Conservation (phyloP, 495 filamentous ascomycete genomes). For the Extremus antarcticus region DNA sequence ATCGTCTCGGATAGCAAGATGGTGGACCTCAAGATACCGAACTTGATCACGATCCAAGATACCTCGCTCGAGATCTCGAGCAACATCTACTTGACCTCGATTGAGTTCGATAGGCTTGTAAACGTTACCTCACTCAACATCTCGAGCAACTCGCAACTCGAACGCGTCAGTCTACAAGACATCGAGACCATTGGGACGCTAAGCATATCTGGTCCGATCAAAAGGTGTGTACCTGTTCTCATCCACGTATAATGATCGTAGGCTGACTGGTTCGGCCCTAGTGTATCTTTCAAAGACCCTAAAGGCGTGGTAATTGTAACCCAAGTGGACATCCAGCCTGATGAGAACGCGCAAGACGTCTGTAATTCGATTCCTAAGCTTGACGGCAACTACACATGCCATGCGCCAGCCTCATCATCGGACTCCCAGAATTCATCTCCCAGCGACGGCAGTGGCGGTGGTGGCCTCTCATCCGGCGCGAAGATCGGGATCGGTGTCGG, state of each 20-base stretch:
- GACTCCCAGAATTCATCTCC: background rate
- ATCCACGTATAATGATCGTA: background rate
- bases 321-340: background rate
- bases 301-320: background rate
- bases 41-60: background rate
- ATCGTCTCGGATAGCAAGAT: background rate
- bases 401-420: background rate
- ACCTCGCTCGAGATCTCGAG: background rate
- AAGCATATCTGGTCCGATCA: background rate
- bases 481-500: slow-evolving; percentile 1
- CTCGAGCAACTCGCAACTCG: background rate
- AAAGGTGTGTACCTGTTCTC: background rate
- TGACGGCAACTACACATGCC: background rate
- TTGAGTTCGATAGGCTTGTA: background rate
- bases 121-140: background rate
- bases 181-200: background rate
- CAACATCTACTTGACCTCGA: background rate
- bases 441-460: background rate
- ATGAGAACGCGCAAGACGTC: background rate
- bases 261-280: background rate
- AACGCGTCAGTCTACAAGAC: background rate
- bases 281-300: background rate
- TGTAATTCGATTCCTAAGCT: background rate
- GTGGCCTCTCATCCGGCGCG: background rate
- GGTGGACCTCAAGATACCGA: background rate